phyloP scores from a whole-genome alignment of 257 asterid genomes.

The Dorcoceras hygrometricum region DNA sequence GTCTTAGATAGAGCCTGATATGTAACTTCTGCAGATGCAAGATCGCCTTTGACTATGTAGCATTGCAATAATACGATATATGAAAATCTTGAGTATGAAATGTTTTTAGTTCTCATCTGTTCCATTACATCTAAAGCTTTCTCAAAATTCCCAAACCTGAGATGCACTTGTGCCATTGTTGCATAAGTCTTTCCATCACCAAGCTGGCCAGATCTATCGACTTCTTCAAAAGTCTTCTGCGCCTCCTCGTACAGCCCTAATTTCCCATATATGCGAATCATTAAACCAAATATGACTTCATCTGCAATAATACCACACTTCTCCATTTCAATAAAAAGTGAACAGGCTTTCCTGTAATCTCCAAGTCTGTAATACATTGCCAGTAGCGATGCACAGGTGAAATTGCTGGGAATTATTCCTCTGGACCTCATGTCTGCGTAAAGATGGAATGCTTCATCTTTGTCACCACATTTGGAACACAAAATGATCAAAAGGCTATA shows the following conservation, averaged over 20 bases:
- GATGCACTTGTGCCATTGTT: constrained; percentile 96
- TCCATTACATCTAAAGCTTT: constrained; percentile 74
- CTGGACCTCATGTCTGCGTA: constrained; percentile 81
- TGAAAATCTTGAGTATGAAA: constrained; percentile 63
- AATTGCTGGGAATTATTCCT: constrained; percentile 73
- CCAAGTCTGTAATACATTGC: constrained; percentile 64
- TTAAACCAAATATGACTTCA: constrained; percentile 83
- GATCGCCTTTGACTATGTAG: constrained; percentile 56
- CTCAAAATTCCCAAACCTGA: constrained; percentile 55
- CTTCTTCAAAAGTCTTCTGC: constrained; percentile 59
- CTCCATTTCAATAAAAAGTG: constrained; percentile 88
- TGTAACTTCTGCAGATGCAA: constrained; percentile 68
- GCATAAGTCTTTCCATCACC: constrained; percentile 65
- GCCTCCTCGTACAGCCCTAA: constrained; percentile 94
- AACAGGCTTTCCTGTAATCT: constrained; percentile 80
- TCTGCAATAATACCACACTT: constrained; percentile 59
- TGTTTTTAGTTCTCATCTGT: constrained; percentile 59
- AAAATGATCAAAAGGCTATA: constrained; percentile 77
- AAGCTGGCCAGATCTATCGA: constrained; percentile 59
- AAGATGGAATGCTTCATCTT: constrained; percentile 53
- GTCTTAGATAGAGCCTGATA: constrained; percentile 57
- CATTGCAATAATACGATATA: constrained; percentile 57
- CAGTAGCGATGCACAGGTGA: constrained; percentile 92
- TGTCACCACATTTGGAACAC: constrained; percentile 50
- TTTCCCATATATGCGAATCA: constrained; percentile 93